phyloP scores from a whole-genome alignment of 805 yeast species.

The Metschnikowia shivogae region DNA sequence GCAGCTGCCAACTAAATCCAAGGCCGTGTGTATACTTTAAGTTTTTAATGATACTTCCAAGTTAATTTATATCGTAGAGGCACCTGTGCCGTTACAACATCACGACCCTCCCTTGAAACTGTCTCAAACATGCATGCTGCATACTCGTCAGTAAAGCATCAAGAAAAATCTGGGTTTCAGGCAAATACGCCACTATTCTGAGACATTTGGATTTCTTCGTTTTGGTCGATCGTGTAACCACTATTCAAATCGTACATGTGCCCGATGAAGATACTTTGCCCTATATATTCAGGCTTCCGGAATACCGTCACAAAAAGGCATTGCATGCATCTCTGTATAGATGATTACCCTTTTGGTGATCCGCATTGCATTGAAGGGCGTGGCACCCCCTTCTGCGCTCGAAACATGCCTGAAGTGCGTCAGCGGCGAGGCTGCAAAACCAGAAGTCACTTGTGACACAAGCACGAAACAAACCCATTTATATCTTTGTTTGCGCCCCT shows the following conservation, averaged over 20 bases:
- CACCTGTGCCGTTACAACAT: too few species aligned
- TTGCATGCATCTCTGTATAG: neutral
- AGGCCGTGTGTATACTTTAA: conserved; percentile 9
- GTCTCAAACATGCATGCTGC: too few species aligned
- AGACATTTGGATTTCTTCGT: too few species aligned
- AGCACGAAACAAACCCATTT: conserved; percentile 10
- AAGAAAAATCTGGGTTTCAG: too few species aligned
- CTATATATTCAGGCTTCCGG: too few species aligned
- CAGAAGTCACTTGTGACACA: conserved; percentile 3
- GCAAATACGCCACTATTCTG: too few species aligned
- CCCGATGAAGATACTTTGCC: too few species aligned
- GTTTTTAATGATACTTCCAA: conserved; percentile 16
- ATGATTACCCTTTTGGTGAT: neutral
- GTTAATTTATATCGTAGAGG: conserved; percentile 2
- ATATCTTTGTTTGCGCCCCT: conserved; percentile 1
- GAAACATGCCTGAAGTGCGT: conserved; percentile 4
- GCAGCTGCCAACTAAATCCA: conserved; percentile 15
- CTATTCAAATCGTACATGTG: too few species aligned
- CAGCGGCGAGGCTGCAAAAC: conserved; percentile 5
- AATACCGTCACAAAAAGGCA: neutral
- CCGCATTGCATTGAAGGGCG: neutral
- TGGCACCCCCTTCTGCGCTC: neutral
- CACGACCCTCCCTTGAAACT: too few species aligned
- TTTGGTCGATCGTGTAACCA: too few species aligned
- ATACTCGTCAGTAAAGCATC: too few species aligned